Base-by-base conservation (phyloP, 139 green algal species). In the Chlamydomonas sp. region DNA sequence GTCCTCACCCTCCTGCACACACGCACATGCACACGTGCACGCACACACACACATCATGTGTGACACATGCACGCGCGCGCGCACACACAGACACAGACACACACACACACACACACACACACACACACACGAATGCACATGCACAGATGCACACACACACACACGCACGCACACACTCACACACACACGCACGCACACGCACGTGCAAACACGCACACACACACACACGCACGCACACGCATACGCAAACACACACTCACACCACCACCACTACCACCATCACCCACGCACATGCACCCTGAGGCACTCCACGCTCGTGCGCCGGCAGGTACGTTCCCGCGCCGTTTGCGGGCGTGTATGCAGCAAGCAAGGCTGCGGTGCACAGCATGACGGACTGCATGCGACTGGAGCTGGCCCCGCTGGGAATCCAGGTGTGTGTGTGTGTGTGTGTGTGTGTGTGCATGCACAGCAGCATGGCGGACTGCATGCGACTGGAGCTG, bases 321-420 rank as follows among this genome's bases (percentile, higher is more conserved):
- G n/a, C n/a, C n/a, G n/a, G n/a, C n/a, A n/a, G n/a, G n/a, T n/a
- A n/a, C 39, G 39, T 50, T 8, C 13, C 8, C 13, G 39, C 39
- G 39, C 39, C 13, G 39, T 13, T 30, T 26, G 59, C 59, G 5
- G 59, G 26, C 29, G 26, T 66, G 16, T 66, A 66, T 30, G 39
- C 16, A 30, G n/a, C 20, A 30, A 66, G 59, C 29, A 66, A 66
- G 33, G 59, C 59, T 24, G 59, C 59, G 5, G 26, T 84, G 29
- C 78, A 84, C 58, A 63, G 24, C 24, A n/a, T 84, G 38, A 76
- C 74, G 13, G 65, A 84, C 39, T 22, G 60, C 5, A 48, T 82
- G 28, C 43, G 75, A 0, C 36, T 81, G 59, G 74, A 84, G 67
- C 50, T 84, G 24, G 37, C 29, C 39, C 71, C 79, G 3, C 77